phyloP scores from a whole-genome alignment of 805 yeast species.

The Wickerhamiella alocasiicola region DNA sequence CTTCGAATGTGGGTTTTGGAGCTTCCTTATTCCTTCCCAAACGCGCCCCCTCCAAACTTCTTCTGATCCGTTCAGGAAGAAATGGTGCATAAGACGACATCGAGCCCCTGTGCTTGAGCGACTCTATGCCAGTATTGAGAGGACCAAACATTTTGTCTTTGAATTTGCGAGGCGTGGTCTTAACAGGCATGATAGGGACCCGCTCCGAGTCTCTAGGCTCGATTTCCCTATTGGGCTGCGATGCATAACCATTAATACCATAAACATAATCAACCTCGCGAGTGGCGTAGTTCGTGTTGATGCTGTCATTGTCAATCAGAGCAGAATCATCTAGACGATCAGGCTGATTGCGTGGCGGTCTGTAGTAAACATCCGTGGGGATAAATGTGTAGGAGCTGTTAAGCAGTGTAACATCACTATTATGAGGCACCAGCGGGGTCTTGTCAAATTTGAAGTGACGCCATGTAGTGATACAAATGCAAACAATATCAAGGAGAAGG shows the following conservation, averaged over 20 bases:
- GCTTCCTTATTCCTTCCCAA: too few relatives aligned
- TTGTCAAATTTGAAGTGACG: constrained; percentile 2
- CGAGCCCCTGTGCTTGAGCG: too few relatives aligned
- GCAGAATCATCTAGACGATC: not conserved
- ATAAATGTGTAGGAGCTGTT: not conserved
- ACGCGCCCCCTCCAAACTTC: too few relatives aligned
- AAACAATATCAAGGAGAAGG: not conserved
- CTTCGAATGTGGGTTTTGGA: too few relatives aligned
- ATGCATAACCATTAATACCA: constrained; percentile 6
- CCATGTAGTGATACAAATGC: constrained; percentile 1
- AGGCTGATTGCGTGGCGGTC: constrained; percentile 5
- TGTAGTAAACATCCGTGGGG: constrained; percentile 3
- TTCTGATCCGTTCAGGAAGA: too few relatives aligned
- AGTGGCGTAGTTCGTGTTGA: not conserved
- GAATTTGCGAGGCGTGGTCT: too few relatives aligned
- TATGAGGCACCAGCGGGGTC: not conserved
- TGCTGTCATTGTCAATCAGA: not conserved
- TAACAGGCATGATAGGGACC: too few relatives aligned
- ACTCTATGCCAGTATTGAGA: too few relatives aligned
- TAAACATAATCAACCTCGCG: constrained; percentile 9
- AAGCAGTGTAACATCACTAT: not conserved
- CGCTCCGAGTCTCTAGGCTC: too few relatives aligned
- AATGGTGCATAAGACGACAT: too few relatives aligned
- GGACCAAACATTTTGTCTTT: too few relatives aligned
- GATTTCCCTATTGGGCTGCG: too few relatives aligned